These are phyloP conservation scores for Aureobasidium pullulans DNA, from an alignment of 2,329 filamentous ascomycete genomes.

Conservation along the genomic window DNA sequence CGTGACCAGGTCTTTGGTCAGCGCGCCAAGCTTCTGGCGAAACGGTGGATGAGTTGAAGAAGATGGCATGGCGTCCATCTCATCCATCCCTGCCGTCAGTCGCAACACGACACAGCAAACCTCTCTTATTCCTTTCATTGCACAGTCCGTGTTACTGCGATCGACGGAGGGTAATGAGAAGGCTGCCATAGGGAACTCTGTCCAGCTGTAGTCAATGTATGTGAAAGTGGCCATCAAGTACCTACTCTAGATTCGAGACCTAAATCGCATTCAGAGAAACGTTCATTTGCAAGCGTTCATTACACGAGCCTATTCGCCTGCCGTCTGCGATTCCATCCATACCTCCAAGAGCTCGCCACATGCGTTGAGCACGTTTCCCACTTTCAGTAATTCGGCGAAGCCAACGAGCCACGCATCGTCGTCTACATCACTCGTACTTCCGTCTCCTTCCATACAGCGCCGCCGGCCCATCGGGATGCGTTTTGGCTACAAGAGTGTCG, in stretches of 20 bases:
- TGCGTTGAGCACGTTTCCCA: background rate
- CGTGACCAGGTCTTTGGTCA: background rate
- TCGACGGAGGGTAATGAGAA: background rate
- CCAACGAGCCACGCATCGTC: background rate
- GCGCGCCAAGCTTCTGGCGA: background rate
- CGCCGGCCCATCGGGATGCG: background rate
- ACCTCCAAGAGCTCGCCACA: background rate
- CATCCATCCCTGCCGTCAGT: constrained; percentile 3
- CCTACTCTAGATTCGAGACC: background rate
- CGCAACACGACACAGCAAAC: background rate
- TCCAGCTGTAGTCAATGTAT: constrained; percentile 3
- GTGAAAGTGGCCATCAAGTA: constrained; percentile 1
- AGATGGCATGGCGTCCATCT: constrained; percentile 1
- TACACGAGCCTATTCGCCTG: background rate
- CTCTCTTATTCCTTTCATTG: background rate
- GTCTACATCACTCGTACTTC: background rate
- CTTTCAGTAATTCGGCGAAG: background rate
- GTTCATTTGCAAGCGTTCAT: background rate
- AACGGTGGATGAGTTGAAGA: background rate
- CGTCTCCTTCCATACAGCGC: background rate
- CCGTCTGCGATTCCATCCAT: background rate
- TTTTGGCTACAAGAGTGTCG: background rate
- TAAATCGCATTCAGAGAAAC: constrained; percentile 9
- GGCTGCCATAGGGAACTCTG: background rate
- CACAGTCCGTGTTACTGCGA: background rate